phyloP scores from a whole-genome alignment of 148 eudicot species.

The Cornus florida region DNA sequence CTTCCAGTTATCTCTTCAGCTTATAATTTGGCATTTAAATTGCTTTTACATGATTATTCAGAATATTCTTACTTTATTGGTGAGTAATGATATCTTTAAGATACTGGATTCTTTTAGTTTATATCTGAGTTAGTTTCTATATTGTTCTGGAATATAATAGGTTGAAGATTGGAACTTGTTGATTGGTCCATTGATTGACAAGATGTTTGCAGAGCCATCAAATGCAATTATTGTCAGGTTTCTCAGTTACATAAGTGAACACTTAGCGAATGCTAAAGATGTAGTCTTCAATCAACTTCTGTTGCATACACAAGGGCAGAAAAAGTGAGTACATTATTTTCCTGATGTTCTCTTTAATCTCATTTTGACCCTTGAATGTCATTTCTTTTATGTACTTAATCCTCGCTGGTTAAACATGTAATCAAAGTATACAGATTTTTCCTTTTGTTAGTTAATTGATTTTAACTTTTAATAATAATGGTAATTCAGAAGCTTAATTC shows the following conservation, averaged over 20 bases:
- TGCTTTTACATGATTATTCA: neutral
- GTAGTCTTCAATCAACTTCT: constrained; percentile 53
- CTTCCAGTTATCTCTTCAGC: neutral
- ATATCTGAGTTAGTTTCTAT: neutral
- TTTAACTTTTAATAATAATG: neutral
- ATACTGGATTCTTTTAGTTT: neutral
- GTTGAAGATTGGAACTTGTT: constrained; percentile 70
- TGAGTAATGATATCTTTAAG: neutral
- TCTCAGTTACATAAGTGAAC: constrained; percentile 61
- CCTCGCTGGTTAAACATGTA: neutral
- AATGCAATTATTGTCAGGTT: constrained; percentile 69
- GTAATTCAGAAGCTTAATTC: neutral
- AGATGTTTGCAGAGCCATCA: constrained; percentile 78
- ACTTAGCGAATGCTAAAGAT: constrained; percentile 60
- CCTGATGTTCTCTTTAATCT: neutral
- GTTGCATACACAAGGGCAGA: constrained; percentile 34
- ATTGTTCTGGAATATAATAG: constrained; percentile 28
- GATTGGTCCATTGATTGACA: constrained; percentile 62
- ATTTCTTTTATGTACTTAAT: neutral
- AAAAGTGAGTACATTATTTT: constrained; percentile 40
- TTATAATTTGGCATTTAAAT: neutral
- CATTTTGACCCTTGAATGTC: neutral
- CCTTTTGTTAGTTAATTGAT: neutral
- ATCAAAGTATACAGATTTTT: neutral
- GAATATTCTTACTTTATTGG: neutral